Base-by-base conservation (phyloP, 129 eudicot genomes). In the Tanacetum coccineum region DNA sequence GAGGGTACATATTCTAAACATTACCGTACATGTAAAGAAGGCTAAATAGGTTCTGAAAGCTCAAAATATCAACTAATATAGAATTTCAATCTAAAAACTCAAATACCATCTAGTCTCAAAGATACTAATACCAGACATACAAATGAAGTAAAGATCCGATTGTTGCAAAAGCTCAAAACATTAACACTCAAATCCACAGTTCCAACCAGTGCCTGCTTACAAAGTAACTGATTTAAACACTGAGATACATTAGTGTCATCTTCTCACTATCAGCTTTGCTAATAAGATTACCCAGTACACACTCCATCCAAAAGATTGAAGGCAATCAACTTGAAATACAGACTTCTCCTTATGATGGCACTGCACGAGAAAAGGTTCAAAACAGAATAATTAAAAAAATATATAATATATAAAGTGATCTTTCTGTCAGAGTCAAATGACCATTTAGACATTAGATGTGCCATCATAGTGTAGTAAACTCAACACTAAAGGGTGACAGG, bases 271-370 rank as follows among this genome's bases (percentile, higher is more conserved):
- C 58, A 50, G 57, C 60, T 44, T 10, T 30, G 62, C 66, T 57
- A 65, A 46, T 6, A 36, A 36, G 40, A 36, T 36, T 1, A 36
- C 5, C 9, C 4, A 1, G 40, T 8, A 7, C 42, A 8, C 42
- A 36, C 42, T 36, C 10, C 42, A 36, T 36, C 42, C 42, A 36
- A 9, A 1, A 36, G 42, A 7, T 36, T n/a, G 6, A 36, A 36
- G 42, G 42, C 9, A 8, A 36, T 36, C 42, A 36, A 6, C 42
- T 44, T 56, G 32, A 42, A 32, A 17, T 25, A 18, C 68, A 8
- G 13, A 46, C 20, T 20, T 67, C 55, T 15, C 57, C 66, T 67
- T 79, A 79, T 5, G 80, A 61, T 10, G 83, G 83, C 83, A 79
- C 83, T 79, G 72, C 72, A 63, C n/a, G 45, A 70, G 64, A 79